These are phyloP conservation scores for Fraxinus floribunda DNA, from an alignment of 305 asterid genomes.

Conservation along the genomic window DNA sequence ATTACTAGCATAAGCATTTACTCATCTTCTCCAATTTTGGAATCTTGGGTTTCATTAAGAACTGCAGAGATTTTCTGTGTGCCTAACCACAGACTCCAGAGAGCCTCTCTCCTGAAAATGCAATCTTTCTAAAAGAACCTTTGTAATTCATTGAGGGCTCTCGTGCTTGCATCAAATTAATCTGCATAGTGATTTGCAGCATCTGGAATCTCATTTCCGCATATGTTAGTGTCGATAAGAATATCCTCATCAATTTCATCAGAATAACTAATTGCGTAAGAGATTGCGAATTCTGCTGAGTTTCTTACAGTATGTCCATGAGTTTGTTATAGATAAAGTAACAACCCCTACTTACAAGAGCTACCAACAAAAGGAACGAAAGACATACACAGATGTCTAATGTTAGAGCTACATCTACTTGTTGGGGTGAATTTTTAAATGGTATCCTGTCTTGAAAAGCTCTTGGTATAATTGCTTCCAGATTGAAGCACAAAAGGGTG, in stretches of 20 bases:
- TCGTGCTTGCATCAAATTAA: neutral
- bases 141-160: neutral
- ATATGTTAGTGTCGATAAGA: neutral
- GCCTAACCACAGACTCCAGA: neutral
- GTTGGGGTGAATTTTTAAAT: neutral
- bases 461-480: neutral
- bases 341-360: neutral
- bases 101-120: neutral
- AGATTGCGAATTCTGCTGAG: neutral
- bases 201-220: neutral
- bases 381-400: neutral
- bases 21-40: neutral
- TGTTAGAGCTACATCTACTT: neutral
- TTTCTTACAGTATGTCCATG: neutral
- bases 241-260: neutral
- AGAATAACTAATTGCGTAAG: neutral
- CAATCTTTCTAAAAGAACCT: neutral
- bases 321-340: neutral
- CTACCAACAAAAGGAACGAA: neutral
- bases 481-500: neutral
- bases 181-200: neutral
- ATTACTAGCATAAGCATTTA: neutral
- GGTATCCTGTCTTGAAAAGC: neutral
- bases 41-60: neutral
- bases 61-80: neutral